These are phyloP conservation scores for Psilocybe cyanescens DNA, from an alignment of 768 basidiomycete genomes.

Conservation along the genomic window DNA sequence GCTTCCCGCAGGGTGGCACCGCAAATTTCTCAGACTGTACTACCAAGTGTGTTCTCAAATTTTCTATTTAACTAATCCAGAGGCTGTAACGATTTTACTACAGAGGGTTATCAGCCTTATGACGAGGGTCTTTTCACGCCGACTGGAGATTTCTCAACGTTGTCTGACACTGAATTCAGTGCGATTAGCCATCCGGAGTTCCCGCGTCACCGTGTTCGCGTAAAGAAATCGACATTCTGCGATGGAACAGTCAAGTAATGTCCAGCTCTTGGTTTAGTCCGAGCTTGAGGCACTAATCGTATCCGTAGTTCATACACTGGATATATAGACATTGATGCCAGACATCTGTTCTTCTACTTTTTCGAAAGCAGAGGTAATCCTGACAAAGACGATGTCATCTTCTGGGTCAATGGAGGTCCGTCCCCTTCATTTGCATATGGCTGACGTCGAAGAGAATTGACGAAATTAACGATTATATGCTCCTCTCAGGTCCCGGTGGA, in stretches of 20 bases:
- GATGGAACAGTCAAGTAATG: constrained; percentile 57
- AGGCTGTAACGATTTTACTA: too few species aligned
- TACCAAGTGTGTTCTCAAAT: too few species aligned
- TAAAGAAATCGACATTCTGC: constrained; percentile 64
- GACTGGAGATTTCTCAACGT: constrained; percentile 26
- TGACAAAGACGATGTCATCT: constrained; percentile 61
- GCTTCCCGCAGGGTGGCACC: too few species aligned
- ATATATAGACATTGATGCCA: constrained; percentile 66
- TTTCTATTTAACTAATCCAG: too few species aligned
- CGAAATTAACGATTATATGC: too few species aligned
- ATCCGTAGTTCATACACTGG: constrained; percentile 58
- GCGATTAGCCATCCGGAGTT: constrained; percentile 50
- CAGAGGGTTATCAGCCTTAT: too few species aligned
- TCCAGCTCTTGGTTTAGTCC: not conserved
- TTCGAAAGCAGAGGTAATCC: constrained; percentile 72
- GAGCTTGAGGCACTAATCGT: too few species aligned
- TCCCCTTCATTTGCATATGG: not conserved
- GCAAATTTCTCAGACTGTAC: too few species aligned
- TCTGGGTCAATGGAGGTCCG: constrained; percentile 55
- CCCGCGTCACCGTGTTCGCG: constrained; percentile 54
- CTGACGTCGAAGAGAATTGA: not conserved
- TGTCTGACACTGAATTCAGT: constrained; percentile 39
- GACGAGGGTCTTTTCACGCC: too few species aligned
- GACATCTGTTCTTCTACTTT: constrained; percentile 77
- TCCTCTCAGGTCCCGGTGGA: constrained; percentile 28